Conservation (phyloP, 495 filamentous ascomycete species). For the Tuber indicum region DNA sequence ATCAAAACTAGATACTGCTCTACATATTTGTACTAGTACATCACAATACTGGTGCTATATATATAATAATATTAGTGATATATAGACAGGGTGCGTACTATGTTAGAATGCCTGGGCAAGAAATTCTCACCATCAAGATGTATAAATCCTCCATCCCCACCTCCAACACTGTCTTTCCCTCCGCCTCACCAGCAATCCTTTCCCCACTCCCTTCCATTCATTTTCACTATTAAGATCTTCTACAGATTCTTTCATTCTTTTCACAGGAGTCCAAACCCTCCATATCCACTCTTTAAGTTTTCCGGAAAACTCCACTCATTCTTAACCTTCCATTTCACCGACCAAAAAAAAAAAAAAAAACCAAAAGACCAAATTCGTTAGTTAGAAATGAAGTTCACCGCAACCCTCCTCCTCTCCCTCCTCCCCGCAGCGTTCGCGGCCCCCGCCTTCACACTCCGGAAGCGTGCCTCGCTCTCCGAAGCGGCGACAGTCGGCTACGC, state of each 20-base stretch:
- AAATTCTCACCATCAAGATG: neutral
- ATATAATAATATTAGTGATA: neutral
- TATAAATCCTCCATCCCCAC: neutral
- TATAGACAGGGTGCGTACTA: neutral
- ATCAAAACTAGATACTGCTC: neutral
- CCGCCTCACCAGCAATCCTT: neutral
- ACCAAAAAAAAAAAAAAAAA: neutral
- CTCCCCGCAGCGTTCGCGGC: conserved; percentile 7
- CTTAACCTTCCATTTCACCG: neutral
- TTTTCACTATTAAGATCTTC: neutral
- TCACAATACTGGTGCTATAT: neutral
- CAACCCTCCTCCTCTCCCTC: neutral
- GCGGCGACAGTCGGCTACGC: conserved; percentile 44
- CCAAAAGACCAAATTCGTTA: neutral
- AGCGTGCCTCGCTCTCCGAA: conserved; percentile 42
- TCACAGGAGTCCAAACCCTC: neutral
- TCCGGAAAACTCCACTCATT: neutral
- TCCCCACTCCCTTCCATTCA: neutral
- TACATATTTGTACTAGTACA: neutral
- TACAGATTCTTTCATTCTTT: neutral
- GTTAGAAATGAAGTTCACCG: neutral
- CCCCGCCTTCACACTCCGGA: conserved; percentile 9
- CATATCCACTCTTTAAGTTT: neutral
- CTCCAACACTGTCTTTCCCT: neutral
- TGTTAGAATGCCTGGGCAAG: neutral